Conservation (phyloP, 768 basidiomycete species). For the Hericium coralloides region DNA sequence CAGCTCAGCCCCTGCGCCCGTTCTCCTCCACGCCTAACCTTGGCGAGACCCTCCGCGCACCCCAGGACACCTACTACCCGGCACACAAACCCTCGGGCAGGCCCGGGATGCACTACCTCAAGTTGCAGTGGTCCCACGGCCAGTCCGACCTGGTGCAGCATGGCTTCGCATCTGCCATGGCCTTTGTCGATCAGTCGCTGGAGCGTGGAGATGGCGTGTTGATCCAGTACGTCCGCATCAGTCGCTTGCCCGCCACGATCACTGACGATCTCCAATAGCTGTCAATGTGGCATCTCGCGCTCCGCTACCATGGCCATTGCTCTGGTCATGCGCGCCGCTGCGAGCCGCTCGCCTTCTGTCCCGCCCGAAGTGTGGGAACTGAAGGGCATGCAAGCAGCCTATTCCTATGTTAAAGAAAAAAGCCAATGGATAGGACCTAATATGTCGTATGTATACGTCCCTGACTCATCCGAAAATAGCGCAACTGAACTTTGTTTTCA, state of each 20-base stretch:
- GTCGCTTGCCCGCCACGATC: not conserved
- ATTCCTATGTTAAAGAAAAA: conserved; percentile 83
- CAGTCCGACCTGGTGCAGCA: conserved; percentile 76
- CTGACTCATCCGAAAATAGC: conserved; percentile 4
- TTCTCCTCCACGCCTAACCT: conserved; percentile 29
- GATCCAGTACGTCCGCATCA: conserved; percentile 58
- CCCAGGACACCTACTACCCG: conserved; percentile 52
- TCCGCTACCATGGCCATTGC: conserved; percentile 88
- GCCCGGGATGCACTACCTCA: conserved; percentile 80
- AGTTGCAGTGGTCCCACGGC: conserved; percentile 91
- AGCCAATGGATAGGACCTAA: conserved; percentile 86
- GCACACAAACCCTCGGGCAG: conserved; percentile 60
- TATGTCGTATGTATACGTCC: conserved; percentile 67
- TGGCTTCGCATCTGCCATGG: conserved; percentile 75
- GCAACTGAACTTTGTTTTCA: conserved; percentile 23
- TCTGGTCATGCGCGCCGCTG: conserved; percentile 89
- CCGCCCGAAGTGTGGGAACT: conserved; percentile 71
- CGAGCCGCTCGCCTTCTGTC: conserved; percentile 52
- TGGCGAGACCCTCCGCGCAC: not conserved
- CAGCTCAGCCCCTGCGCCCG: conserved; percentile 45
- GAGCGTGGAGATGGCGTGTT: conserved; percentile 72
- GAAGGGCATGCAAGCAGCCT: conserved; percentile 85
- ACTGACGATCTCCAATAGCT: conserved; percentile 37
- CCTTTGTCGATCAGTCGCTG: conserved; percentile 71
- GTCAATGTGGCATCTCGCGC: conserved; percentile 89